Percentiles rank a stretch among this genome's conserved stretches.
These are phyloP conservation scores for Trichoderma sp. DNA, from an alignment of 2,329 filamentous ascomycete species.

Conservation along the genomic window DNA sequence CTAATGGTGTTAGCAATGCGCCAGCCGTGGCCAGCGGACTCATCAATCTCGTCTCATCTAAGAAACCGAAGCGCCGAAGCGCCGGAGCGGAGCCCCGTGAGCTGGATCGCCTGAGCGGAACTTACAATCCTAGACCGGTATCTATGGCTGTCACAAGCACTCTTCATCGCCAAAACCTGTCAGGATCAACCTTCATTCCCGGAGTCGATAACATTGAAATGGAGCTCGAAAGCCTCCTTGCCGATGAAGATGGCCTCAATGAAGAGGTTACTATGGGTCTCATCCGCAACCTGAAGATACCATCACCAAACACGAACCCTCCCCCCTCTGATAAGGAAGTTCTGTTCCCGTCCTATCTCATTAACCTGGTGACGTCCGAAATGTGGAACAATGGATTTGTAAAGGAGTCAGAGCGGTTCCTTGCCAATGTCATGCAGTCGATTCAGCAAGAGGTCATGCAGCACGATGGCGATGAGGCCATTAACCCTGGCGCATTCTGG, in stretches of 20 bases:
- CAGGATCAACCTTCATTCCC: slow-evolving; percentile 74
- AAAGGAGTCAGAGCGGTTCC: slow-evolving; percentile 97
- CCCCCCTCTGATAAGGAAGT: slow-evolving; percentile 98
- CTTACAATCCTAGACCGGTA: slow-evolving; percentile 91
- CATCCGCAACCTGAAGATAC: slow-evolving; percentile 95
- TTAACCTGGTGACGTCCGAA: slow-evolving; percentile 97
- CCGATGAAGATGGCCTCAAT: slow-evolving; percentile 92
- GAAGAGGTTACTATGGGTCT: slow-evolving; percentile 96
- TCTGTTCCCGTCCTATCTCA: slow-evolving; percentile 96
- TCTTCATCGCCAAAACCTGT: slow-evolving; percentile 67
- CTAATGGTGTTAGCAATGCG: slow-evolving; percentile 40
- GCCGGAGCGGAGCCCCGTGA: slow-evolving; percentile 83
- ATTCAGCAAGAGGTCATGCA: slow-evolving; percentile 99
- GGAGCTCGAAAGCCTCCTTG: slow-evolving; percentile 89
- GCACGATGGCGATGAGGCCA: slow-evolving; percentile 93
- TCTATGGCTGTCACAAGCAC: slow-evolving; percentile 84
- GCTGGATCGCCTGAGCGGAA: slow-evolving; percentile 83
- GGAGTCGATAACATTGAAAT: slow-evolving; percentile 88
- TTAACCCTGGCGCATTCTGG: slow-evolving; percentile 98
- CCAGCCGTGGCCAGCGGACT: slow-evolving; percentile 67
- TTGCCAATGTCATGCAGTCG: slow-evolving; percentile 99
- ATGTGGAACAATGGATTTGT: slow-evolving; percentile 99
- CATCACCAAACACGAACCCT: slow-evolving; percentile 78
- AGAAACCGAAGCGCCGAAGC: slow-evolving; percentile 94
- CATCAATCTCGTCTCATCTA: slow-evolving; percentile 94